Base-by-base conservation (phyloP, 139 green algal genomes). In the Volvox africanus region DNA sequence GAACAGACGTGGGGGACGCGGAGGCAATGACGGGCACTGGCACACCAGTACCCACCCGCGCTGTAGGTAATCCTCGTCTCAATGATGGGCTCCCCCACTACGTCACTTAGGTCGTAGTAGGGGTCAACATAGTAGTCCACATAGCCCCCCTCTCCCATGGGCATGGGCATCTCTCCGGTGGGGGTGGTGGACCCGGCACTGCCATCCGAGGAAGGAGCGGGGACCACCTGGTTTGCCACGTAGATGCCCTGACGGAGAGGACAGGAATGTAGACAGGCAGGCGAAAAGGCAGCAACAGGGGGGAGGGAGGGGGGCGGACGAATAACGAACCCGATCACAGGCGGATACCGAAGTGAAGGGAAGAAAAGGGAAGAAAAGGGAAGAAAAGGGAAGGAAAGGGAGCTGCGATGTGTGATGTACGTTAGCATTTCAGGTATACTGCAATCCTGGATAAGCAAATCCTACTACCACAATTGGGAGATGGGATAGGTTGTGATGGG, bases 21-120 rank as follows among this genome's bases (percentile, higher is more conserved):
- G 65, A 73, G 6, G 21, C 21, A 73, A 11, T 73, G 65, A 12
- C 21, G 65, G 11, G 65, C 21, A 28, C 3, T 30, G 12, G 21
- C 65, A 73, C 65, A 28, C 32, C 76, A 61, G 1, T 14, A 55
- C 78, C 20, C 50, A 28, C 96, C 98, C 11, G 95, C 95, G 91
- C 99, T 99, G 94, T 97, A 97, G 0, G 96, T 96, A 50, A 99
- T 95, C 86, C 94, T 87, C 1, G 96, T 97, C 36, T 94, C 37
- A 21, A 97, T 92, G 78, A 94, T 82, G 20, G 92, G 92, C 68
- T 32, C 19, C 21, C 37, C 89, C 2, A 65, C 37, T 22, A 89
- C 44, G 89, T 94, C 92, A 24, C 28, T 36, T 21, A 91, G 37
- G 88, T 93, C 89, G 50, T 89, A 92, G 86, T 94, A 89, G 80